Conservation (phyloP, 805 yeast species). For the Jamesozyma spencerorum region DNA sequence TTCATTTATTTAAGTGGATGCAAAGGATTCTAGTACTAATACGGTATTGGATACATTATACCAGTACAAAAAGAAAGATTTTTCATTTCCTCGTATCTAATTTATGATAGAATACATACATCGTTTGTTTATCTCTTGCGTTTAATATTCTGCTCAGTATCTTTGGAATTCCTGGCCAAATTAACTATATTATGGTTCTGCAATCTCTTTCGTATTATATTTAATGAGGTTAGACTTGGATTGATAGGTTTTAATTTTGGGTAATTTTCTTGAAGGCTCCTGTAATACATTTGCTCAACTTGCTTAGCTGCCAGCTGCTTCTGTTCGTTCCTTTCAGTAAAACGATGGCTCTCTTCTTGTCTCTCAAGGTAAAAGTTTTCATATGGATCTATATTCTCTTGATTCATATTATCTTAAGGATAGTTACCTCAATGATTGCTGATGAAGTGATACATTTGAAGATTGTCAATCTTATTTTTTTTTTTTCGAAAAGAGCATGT, state of each 20-base stretch:
- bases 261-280: conserved; percentile 8
- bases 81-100: neutral
- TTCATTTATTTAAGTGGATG: conserved; percentile 31
- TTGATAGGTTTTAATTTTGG: conserved; percentile 9
- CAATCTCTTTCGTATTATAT: conserved; percentile 2
- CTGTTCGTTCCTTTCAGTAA: too few species aligned
- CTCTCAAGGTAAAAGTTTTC: conserved; percentile 8
- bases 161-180: neutral
- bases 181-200: neutral
- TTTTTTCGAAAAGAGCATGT: too few species aligned
- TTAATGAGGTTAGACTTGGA: neutral
- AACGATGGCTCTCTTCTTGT: neutral
- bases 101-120: neutral
- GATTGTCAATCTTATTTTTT: too few species aligned
- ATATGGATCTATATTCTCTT: conserved; percentile 6
- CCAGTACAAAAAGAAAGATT: neutral
- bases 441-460: too few species aligned
- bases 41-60: neutral
- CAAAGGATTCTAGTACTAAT: conserved; percentile 13
- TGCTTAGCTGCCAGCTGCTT: conserved; percentile 1
- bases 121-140: neutral
- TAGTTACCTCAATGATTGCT: too few species aligned
- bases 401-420: conserved; percentile 1
- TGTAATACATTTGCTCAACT: conserved; percentile 7
- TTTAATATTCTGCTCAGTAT: neutral